These are phyloP conservation scores for Stephanodiscus triporus DNA, from an alignment of 108 stramenopile species.

Conservation along the genomic window DNA sequence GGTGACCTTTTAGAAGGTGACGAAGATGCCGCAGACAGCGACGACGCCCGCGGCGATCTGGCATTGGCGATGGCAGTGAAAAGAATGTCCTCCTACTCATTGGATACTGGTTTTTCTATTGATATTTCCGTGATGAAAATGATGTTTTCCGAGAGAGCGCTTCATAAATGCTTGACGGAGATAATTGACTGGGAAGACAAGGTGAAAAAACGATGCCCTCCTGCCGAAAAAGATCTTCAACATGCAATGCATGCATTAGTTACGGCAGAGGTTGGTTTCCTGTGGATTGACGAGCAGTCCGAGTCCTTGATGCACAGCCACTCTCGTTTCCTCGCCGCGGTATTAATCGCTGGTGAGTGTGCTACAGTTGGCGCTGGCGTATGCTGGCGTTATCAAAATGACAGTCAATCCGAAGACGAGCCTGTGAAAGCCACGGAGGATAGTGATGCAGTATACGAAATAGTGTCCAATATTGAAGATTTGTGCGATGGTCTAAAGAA, in stretches of 20 bases:
- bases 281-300: constrained; percentile 31
- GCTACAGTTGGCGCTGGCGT: constrained; percentile 20
- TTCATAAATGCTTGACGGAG: constrained; percentile 18
- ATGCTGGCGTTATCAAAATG: constrained; percentile 9
- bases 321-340: constrained; percentile 33
- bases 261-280: constrained; percentile 32
- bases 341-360: constrained; percentile 45
- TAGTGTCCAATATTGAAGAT: constrained; percentile 39
- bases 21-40: constrained; percentile 32
- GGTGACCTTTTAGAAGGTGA: constrained; percentile 26
- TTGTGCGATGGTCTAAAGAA: constrained; percentile 31
- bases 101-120: constrained; percentile 8
- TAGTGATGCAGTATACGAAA: constrained; percentile 32
- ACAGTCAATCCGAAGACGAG: constrained; percentile 4
- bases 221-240: constrained; percentile 5
- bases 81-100: constrained; percentile 11
- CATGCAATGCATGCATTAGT: constrained; percentile 29
- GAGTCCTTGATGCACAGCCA: constrained; percentile 24
- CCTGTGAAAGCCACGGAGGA: constrained; percentile 19
- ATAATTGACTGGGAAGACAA: constrained; percentile 25
- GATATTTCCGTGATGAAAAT: constrained; percentile 29
- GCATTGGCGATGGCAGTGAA: constrained; percentile 30
- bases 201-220: constrained; percentile 7
- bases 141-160: constrained; percentile 19
- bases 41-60: constrained; percentile 36